phyloP scores from a whole-genome alignment of 2,329 filamentous ascomycete genomes.

The Lasiodiplodia sp. region DNA sequence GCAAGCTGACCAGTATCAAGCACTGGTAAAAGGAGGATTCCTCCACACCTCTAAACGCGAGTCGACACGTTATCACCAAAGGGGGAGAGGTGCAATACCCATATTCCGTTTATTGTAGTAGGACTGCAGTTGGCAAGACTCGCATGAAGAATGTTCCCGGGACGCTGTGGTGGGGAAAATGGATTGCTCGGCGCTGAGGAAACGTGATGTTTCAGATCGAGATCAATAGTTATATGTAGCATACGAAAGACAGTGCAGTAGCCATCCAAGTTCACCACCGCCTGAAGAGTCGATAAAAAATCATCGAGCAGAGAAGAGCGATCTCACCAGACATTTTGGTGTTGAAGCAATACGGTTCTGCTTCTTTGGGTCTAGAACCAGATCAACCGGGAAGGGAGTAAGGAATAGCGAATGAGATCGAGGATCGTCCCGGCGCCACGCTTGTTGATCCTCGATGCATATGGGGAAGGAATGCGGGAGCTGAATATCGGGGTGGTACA shows the following conservation, averaged over 20 bases:
- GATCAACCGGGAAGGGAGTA: background rate
- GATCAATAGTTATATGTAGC: background rate
- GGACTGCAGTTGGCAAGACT: background rate
- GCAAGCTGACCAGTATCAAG: background rate
- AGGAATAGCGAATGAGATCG: background rate
- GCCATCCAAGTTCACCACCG: background rate
- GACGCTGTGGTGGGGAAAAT: background rate
- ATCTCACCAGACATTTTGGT: background rate
- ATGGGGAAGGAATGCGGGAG: conserved; percentile 8
- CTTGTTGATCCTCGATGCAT: conserved; percentile 4
- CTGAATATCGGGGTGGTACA: background rate
- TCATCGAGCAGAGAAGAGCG: background rate
- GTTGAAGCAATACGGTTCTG: background rate
- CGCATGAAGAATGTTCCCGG: background rate
- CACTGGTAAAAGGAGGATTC: background rate
- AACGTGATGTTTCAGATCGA: background rate
- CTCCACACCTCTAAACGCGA: background rate
- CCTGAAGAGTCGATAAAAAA: background rate
- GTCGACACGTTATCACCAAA: too few relatives aligned
- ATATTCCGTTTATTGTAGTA: too few relatives aligned
- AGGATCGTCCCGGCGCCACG: background rate
- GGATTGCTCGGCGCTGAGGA: background rate
- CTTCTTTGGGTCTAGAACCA: background rate
- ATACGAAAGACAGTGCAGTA: background rate
- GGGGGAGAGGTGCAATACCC: too few relatives aligned